Evolutionary conservation across 208 protist genomes (phyloP), one percentile per base, ranked within the genome.

Genomic region (Trichomonas tenax): DNA sequence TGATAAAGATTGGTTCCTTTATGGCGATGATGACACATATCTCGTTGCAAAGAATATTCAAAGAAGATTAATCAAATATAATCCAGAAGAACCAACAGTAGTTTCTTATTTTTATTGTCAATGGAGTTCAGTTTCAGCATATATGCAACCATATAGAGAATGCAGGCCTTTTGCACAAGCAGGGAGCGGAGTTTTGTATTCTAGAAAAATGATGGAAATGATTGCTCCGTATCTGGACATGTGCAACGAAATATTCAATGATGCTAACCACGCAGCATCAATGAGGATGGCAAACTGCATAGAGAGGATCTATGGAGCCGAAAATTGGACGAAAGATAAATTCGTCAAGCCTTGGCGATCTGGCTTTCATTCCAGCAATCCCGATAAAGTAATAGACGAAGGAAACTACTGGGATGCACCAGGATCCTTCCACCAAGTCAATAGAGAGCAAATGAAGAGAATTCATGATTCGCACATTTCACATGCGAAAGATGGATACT

Each of bases 1-100:
- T 1, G 21, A 45, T 90, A 17, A 1, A 8, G 17, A 86, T 26
- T 90, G 82, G 82, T 90, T 44, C 41, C 3, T 90, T n/a, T 4
- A 48, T 48, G 36, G 82, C 41, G 82, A 90, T 90, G 82, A 90
- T 48, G 82, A 90, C 17, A 90, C 82, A 90, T 90, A 90, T 90
- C 48, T 90, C 9, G 34, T 44, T 48, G 11, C 8, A 48, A 45
- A 90, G n/a, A 90, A 90, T 21, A 90, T 90, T 90, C 1, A 31
- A 48, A 26, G 82, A 44, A 26, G 82, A 23, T 36, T 90, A 38
- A n/a, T 11, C 0, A 90, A 90, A 48, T 36, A 90, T 48, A 31
- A 90, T 90, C 48, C 34, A 11, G 17, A 14, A 34, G 17, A 48
- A 38, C 82, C 82, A 21, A 14, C 34, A 90, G 82, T 90, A 11